Base-by-base conservation (phyloP, 2,329 filamentous ascomycete genomes). In the Claviceps arundinis region DNA sequence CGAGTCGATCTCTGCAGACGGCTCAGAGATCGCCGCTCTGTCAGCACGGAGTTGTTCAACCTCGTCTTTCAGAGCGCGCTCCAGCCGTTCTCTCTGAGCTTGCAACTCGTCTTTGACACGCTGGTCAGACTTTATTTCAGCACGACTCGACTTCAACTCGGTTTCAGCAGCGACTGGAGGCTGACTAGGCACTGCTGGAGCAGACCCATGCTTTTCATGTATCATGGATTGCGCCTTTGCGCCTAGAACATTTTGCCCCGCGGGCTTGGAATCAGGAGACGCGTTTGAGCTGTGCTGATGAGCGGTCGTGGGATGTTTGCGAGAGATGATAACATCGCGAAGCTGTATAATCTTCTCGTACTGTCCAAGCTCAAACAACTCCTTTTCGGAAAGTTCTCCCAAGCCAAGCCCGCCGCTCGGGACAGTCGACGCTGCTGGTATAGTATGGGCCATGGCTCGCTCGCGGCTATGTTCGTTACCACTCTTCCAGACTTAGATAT, bases 311-410 rank as follows among this genome's bases (percentile, higher is more conserved):
- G 80, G 76, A 62, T 90, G 85, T 60, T 77, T 81, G 63, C 90
- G 89, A 66, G 87, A 80, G 64, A 93, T 74, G 60, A 97, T 78
- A 59, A 82, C 76, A 72, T 95, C 86, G 68, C 83, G 84, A 68
- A 97, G 82, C 59, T 76, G 80, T 63, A 95, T 67, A 62, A 97
- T 86, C 70, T 84, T 88, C 64, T 85, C 79, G 72, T 89, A 93
- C 68, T 90, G 81, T 50, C 74, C 68, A 48, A 84, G 69, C 62
- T 84, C 80, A 61, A 76, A 71, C 54, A 74, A 64, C 58, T 80
- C 75, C 55, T 75, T 72, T 56, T 73, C 64, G 52, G 71, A 65
- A 38, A 62, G 64, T 56, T 49, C 46, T 11, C n/a, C 24, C 37
- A 43, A 38, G 14, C 11, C 37, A 24, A 47, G 40, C 22, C 24